Conservation (phyloP, 2,329 filamentous ascomycete species). For the Fusarium mangiferae region DNA sequence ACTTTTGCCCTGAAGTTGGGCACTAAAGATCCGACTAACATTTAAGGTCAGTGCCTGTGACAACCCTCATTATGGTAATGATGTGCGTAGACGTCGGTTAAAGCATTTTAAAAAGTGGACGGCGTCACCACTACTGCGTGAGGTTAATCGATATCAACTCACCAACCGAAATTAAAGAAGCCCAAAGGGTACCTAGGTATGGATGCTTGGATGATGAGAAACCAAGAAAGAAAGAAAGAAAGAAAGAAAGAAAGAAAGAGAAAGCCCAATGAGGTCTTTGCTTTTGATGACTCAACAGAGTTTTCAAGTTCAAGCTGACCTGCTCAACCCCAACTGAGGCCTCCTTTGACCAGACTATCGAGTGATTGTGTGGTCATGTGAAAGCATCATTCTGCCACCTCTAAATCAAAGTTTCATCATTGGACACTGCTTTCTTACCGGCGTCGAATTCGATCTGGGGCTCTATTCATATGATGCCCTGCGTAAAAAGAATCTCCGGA, state of each 20-base stretch:
- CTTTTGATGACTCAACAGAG: not conserved
- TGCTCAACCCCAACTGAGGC: not conserved
- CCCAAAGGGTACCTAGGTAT: not conserved
- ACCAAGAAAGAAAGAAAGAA: not conserved
- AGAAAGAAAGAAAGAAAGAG: not conserved
- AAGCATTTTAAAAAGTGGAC: conserved; percentile 30
- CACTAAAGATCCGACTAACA: conserved; percentile 16
- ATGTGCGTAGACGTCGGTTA: conserved; percentile 29
- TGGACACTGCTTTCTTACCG: conserved; percentile 8
- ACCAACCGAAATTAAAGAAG: conserved; percentile 16
- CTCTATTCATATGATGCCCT: not conserved
- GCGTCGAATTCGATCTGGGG: conserved; percentile 4
- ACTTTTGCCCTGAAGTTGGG: conserved; percentile 11
- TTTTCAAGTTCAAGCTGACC: not conserved
- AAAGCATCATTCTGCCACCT: conserved; percentile 21
- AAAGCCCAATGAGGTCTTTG: not conserved
- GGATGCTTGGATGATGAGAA: not conserved
- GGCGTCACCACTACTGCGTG: conserved; percentile 21
- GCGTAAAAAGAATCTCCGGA: not conserved
- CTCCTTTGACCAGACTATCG: conserved; percentile 14
- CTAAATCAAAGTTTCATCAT: conserved; percentile 16
- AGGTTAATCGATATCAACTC: conserved; percentile 27
- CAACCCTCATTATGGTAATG: conserved; percentile 23
- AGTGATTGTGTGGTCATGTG: conserved; percentile 32
- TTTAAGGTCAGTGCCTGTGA: conserved; percentile 7